Percentiles rank a stretch among this genome's conserved stretches.
phyloP scores from a whole-genome alignment of 2,329 filamentous ascomycete genomes.

The Fusarium praegraminearum region DNA sequence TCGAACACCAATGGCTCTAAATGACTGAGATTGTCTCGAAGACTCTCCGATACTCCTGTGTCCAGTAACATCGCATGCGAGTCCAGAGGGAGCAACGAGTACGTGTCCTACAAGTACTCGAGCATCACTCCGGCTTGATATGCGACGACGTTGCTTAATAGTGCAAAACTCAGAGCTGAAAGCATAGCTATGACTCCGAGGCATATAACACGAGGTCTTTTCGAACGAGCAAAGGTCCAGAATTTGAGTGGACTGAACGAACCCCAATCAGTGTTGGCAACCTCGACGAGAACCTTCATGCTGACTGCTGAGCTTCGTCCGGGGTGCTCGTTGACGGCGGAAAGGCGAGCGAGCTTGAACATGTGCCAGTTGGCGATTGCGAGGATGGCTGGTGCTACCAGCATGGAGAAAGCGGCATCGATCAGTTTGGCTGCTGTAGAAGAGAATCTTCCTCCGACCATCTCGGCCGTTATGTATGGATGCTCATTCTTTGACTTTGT shows the following conservation, averaged over 20 bases:
- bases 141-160: constrained; percentile 26
- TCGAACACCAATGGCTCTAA: background rate
- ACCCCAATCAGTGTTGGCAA: constrained; percentile 30
- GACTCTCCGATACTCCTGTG: background rate
- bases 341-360: constrained; percentile 35
- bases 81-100: constrained; percentile 5
- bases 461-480: constrained; percentile 18
- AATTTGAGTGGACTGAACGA: constrained; percentile 34
- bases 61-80: background rate
- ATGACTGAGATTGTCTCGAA: constrained; percentile 2
- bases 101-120: constrained; percentile 23
- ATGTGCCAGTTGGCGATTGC: constrained; percentile 33
- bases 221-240: constrained; percentile 25
- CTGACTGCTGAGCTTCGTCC: constrained; percentile 25
- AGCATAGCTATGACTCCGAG: constrained; percentile 23
- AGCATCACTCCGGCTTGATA: constrained; percentile 23
- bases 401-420: constrained; percentile 31
- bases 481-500: background rate
- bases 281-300: constrained; percentile 32
- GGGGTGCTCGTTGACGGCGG: constrained; percentile 28
- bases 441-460: constrained; percentile 16
- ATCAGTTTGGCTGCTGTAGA: constrained; percentile 34
- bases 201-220: constrained; percentile 21
- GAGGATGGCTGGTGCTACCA: constrained; percentile 21
- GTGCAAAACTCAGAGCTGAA: constrained; percentile 25